These are phyloP conservation scores for Schrenkiella parvula DNA, from an alignment of 345 rosid genomes.

Conservation along the genomic window DNA sequence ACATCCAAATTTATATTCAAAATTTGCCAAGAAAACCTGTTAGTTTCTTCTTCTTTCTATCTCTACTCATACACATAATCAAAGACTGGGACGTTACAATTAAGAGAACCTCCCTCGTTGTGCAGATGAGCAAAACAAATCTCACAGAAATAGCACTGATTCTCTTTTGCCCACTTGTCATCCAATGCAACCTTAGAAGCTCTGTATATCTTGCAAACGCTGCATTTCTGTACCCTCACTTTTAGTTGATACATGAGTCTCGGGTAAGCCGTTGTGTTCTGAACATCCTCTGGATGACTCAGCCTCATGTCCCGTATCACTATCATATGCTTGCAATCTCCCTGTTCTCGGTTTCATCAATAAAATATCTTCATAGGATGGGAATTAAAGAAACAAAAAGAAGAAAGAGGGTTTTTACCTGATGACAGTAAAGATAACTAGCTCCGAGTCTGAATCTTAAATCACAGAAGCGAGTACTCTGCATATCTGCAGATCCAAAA, in stretches of 20 bases:
- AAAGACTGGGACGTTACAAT: conserved; percentile 44
- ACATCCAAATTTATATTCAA: no score
- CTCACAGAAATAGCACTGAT: conserved; percentile 76
- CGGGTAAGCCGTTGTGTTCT: conserved; percentile 66
- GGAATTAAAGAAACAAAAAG: neutral
- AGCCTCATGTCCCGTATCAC: conserved; percentile 83
- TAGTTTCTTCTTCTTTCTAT: neutral
- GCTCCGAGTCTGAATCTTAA: conserved; percentile 79
- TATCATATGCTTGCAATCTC: conserved; percentile 81
- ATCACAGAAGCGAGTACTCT: conserved; percentile 56
- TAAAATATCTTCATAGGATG: neutral
- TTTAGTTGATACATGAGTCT: conserved; percentile 46
- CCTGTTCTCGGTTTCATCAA: conserved; percentile 39
- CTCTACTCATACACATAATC: conserved; percentile 49
- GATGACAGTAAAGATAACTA: conserved; percentile 82
- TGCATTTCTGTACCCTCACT: conserved; percentile 52
- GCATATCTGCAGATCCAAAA: conserved; percentile 57
- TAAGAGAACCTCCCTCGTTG: conserved; percentile 35
- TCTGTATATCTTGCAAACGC: conserved; percentile 55
- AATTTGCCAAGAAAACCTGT: neutral
- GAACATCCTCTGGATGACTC: conserved; percentile 69
- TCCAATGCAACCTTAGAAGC: conserved; percentile 57
- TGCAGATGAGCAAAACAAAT: conserved; percentile 66
- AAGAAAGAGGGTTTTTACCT: conserved; percentile 36
- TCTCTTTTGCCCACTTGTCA: conserved; percentile 67